phyloP scores from a whole-genome alignment of 257 asterid genomes.

The Primulina tabacum region DNA sequence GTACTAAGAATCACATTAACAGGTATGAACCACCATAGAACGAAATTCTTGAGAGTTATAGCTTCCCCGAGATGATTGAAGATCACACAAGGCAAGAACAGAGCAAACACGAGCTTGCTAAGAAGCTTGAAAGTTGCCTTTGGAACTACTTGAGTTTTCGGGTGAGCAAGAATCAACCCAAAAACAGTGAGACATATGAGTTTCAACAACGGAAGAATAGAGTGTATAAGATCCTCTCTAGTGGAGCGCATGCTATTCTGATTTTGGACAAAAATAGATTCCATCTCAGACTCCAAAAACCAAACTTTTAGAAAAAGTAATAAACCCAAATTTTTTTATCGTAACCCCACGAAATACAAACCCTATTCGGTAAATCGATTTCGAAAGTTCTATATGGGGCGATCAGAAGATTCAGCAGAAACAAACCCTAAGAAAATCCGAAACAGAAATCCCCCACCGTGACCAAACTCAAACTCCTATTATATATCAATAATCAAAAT shows the following conservation, averaged over 20 bases:
- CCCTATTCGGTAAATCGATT: conserved; percentile 1
- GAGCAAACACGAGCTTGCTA: conserved; percentile 80
- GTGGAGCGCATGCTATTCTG: conserved; percentile 26
- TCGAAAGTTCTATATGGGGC: neutral
- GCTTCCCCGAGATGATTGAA: conserved; percentile 86
- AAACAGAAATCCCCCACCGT: no score
- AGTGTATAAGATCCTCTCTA: conserved; percentile 46
- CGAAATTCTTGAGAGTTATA: conserved; percentile 61
- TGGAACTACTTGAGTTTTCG: conserved; percentile 72
- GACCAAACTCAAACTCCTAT: no score
- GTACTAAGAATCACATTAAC: conserved; percentile 83
- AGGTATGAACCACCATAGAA: conserved; percentile 89
- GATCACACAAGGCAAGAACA: conserved; percentile 82
- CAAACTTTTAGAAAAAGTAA: neutral
- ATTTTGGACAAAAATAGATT: conserved; percentile 15
- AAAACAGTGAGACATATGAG: conserved; percentile 65
- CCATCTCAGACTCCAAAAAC: conserved; percentile 31
- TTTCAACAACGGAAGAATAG: conserved; percentile 72
- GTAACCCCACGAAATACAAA: conserved; percentile 10
- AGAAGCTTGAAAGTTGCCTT: conserved; percentile 87
- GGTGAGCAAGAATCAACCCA: conserved; percentile 76
- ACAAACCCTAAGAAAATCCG: neutral
- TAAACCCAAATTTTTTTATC: conserved; percentile 8
- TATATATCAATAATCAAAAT: neutral
- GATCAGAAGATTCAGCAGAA: neutral